A percentile compares a stretch with the other conserved stretches of the same genome.
Evolutionary conservation across 1,284 basidiomycete genomes (phyloP).

Genomic region (Cutaneotrichosporon dermatis): DNA sequence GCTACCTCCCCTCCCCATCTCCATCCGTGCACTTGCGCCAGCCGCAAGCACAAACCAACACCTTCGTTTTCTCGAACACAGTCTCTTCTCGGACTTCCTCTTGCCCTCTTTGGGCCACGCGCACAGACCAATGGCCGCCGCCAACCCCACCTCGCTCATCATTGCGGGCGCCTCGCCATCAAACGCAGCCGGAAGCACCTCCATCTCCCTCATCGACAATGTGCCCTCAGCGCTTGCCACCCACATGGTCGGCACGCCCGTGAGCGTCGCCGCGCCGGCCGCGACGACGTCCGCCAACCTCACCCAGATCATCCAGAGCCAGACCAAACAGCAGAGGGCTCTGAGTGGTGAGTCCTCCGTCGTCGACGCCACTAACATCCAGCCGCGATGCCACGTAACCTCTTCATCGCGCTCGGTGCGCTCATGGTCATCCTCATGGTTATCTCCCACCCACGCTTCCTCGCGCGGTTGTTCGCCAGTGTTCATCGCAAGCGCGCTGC

Average conservation of each 20-base stretch:
- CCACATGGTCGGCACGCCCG: neutral
- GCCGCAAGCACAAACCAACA: neutral
- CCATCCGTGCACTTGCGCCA: neutral
- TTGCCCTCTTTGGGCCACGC: no score
- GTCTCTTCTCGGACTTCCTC: no score
- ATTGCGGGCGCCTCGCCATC: neutral
- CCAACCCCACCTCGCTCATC: neutral
- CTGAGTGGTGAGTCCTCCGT: neutral
- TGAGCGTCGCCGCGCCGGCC: neutral
- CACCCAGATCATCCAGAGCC: neutral
- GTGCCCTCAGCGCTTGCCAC: neutral
- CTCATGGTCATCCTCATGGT: conserved; percentile 34
- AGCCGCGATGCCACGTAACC: conserved; percentile 8
- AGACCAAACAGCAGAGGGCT: neutral
- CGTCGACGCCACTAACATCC: neutral
- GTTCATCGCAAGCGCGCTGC: conserved; percentile 10
- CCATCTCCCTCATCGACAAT: neutral
- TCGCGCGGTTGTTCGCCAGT: conserved; percentile 42
- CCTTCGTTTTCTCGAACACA: neutral
- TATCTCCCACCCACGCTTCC: conserved; percentile 39
- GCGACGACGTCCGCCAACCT: neutral
- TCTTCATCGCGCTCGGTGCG: conserved; percentile 27
- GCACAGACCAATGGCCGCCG: neutral
- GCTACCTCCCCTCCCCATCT: neutral
- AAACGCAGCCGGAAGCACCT: neutral